These are phyloP conservation scores for Rheum nobile DNA, from an alignment of 148 eudicot genomes.

Conservation along the genomic window DNA sequence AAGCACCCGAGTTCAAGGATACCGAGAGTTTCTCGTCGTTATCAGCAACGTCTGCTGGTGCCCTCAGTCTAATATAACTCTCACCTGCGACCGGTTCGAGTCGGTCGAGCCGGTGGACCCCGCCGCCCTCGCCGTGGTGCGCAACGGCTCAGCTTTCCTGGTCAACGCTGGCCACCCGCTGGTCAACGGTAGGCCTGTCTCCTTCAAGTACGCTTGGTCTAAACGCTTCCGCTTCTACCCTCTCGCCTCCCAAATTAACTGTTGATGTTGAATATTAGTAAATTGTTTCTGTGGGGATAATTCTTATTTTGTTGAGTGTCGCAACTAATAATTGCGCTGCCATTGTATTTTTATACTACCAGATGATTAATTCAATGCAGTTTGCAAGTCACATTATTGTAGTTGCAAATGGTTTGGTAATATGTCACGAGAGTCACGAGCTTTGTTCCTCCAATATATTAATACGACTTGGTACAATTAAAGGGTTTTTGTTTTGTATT, in stretches of 20 bases:
- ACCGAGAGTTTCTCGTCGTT: neutral
- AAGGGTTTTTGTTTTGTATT: neutral
- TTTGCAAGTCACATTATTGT: too few species aligned
- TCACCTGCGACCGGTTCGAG: neutral
- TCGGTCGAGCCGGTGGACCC: neutral
- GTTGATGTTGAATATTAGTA: neutral
- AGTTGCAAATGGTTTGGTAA: neutral
- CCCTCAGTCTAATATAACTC: slow-evolving; percentile 3
- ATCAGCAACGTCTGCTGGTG: slow-evolving; percentile 6
- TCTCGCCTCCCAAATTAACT: neutral
- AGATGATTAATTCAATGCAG: too few species aligned
- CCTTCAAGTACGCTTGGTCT: slow-evolving; percentile 2
- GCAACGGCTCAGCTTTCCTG: neutral
- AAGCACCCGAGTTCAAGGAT: neutral
- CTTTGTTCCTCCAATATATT: neutral
- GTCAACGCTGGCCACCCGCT: neutral
- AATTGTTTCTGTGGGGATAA: too few species aligned
- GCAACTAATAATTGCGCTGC: too few species aligned
- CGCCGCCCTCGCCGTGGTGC: neutral
- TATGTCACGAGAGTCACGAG: neutral
- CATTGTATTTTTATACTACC: too few species aligned
- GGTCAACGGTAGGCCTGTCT: neutral
- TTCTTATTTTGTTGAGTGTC: too few species aligned
- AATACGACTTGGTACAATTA: neutral
- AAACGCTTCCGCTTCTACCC: slow-evolving; percentile 1